Base-by-base conservation (phyloP, 83 land plant genomes). In the Isoetes engelmannii region DNA sequence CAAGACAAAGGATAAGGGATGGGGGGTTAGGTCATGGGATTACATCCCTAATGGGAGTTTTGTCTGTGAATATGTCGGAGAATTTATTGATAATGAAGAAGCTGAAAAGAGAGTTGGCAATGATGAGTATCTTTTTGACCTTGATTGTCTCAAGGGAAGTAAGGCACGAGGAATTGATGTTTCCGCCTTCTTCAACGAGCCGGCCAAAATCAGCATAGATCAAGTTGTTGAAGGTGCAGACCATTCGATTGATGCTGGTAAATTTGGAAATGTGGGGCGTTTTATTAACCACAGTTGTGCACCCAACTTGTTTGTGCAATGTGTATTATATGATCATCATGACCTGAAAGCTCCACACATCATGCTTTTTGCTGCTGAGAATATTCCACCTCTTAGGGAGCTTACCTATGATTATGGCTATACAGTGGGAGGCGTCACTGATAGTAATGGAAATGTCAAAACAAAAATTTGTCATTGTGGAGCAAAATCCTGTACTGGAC, bases 1-100 rank as follows among this genome's bases (percentile, higher is more conserved):
- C 72, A 89, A 80, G 61, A 87, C 95, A 0, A 77, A 63, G 5
- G 71, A 77, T 42, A 81, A 68, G 65, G 89, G 98, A 4, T 92
- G 98, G 98, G 92, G 89, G 17, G 74, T 92, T 3, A 69, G 89
- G 20, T 87, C 89, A 4, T 84, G 87, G 89, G 89, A 89, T 60
- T 81, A 84, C 12, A 89, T 92, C 51, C 83, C 92, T 13, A 82
- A 86, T 9, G 96, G 96, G 5, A 66, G 85, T 42, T 92, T 89
- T 63, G 74, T 92, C 45, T 85, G 96, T 67, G 92, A 92, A 75
- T 92, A 85, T 75, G 82, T 77, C 5, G 98, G 98, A 3, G 86
- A 92, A 67, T 70, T 87, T 7, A 67, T 89, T 10, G 79, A 73
- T 43, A 48, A 41, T 13, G 69, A 79, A 43, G 9, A 53, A 18